Evolutionary conservation across 345 rosid genomes (phyloP), one percentile per base, ranked within the genome.

Genomic region (Hypericum androsaemum): DNA sequence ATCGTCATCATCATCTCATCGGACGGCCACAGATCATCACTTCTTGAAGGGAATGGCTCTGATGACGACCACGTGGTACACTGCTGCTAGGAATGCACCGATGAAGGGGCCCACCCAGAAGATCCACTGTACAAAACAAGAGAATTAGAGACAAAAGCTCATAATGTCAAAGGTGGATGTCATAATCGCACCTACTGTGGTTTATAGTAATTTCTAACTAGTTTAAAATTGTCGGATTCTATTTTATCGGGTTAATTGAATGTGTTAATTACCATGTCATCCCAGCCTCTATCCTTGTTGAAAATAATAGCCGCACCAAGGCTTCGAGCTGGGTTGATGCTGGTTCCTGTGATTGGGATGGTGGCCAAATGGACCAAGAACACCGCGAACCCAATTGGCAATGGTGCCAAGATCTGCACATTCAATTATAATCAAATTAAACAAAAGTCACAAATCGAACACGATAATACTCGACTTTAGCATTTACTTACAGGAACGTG

Each of bases 361-460:
- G 54, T 51, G 16, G 54, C 54, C 41, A 51, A 51, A 15, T 51
- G 54, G 8, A 51, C 54, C 54, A 51, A 51, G 41, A 51, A 51
- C 54, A 51, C 54, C 16, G 54, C 54, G 54, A 51, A 51, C 54
- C 54, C 54, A 51, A 51, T 51, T 11, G 54, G 54, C 16, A 51
- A 7, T 2, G 54, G 54, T 7, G 54, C 54, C 54, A 51, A 51
- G 6, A 51, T 51, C 54, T 51, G 54, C 3, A 6, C 38, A 47
- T 49, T 3, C 28, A 22, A 16, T 49, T 0, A 49, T n/a, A 1
- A 22, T 4, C 32, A 22, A 22, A 22, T 22, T 22, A 22, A 4
- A 22, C 4, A 22, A 22, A 22, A 22, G 4, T 22, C 32, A 22
- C 32, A 22, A 22, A 22, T 22, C 1, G 4, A 22, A 22, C 4